Evolutionary conservation across 179 eudicot genomes (phyloP).

Genomic region (Pouteria campechiana): DNA sequence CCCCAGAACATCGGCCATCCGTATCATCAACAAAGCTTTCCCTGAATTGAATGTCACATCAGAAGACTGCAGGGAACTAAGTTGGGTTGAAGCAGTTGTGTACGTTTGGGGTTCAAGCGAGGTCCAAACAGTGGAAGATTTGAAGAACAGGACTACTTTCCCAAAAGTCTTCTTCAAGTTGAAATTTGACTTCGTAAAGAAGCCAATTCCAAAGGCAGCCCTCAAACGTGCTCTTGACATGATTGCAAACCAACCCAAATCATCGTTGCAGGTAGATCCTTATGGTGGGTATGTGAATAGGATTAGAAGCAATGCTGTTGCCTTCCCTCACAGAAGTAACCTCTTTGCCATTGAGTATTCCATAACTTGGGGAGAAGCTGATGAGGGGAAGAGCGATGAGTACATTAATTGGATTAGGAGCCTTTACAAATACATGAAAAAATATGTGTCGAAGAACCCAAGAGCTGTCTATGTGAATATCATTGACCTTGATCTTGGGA

Average conservation of each 20-base stretch:
- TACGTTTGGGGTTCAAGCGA: slow-evolving; percentile 23
- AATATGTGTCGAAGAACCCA: slow-evolving; percentile 42
- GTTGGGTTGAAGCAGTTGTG: slow-evolving; percentile 35
- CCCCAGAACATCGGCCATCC: slow-evolving; percentile 21
- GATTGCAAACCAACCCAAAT: slow-evolving; percentile 41
- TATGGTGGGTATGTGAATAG: slow-evolving; percentile 56
- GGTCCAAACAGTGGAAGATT: slow-evolving; percentile 4
- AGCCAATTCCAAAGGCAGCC: slow-evolving; percentile 19
- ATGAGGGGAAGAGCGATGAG: slow-evolving; percentile 13
- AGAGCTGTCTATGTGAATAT: slow-evolving; percentile 56
- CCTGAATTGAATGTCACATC: slow-evolving; percentile 18
- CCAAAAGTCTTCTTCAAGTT: slow-evolving; percentile 33
- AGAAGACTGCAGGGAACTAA: slow-evolving; percentile 24
- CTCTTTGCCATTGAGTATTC: slow-evolving; percentile 43
- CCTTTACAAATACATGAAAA: slow-evolving; percentile 38
- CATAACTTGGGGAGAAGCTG: slow-evolving; percentile 39
- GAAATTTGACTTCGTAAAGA: slow-evolving; percentile 58
- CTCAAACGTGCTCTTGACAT: slow-evolving; percentile 22
- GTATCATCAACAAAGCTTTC: slow-evolving; percentile 9
- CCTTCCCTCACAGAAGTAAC: slow-evolving; percentile 71
- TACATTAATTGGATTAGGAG: slow-evolving; percentile 42
- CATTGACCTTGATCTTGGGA: slow-evolving; percentile 63
- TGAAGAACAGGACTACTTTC: slow-evolving; percentile 24
- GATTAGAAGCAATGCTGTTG: slow-evolving; percentile 34
- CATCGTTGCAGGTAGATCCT: slow-evolving; percentile 49